Percentiles rank a stretch among this genome's conserved stretches.
These are phyloP conservation scores for Eremothecium coryli DNA, from an alignment of 1,139 yeast genomes.

Conservation along the genomic window DNA sequence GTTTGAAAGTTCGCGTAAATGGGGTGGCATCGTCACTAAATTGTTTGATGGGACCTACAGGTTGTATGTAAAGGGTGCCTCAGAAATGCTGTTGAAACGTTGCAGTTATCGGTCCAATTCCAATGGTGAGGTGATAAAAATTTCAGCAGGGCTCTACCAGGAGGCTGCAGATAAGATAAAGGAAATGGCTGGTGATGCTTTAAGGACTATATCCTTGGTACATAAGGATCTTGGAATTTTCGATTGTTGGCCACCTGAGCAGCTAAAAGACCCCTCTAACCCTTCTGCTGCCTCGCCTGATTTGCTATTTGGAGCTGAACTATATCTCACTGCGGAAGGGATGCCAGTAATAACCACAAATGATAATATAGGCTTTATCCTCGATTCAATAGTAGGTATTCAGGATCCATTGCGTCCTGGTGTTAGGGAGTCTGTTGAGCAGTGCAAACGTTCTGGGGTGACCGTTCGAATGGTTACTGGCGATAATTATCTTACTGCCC, in stretches of 20 bases:
- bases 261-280: slow-evolving; percentile 28
- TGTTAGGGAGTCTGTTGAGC: slow-evolving; percentile 77
- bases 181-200: slow-evolving; percentile 61
- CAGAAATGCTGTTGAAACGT: slow-evolving; percentile 66
- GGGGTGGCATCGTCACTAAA: slow-evolving; percentile 74
- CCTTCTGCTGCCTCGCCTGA: slow-evolving; percentile 41
- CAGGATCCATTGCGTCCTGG: slow-evolving; percentile 91
- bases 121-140: slow-evolving; percentile 28
- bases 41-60: slow-evolving; percentile 41
- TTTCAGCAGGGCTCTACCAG: slow-evolving; percentile 24
- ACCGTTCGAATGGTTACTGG: slow-evolving; percentile 97
- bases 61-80: slow-evolving; percentile 83
- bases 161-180: slow-evolving; percentile 42
- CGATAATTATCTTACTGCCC: slow-evolving; percentile 83
- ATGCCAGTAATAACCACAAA: slow-evolving; percentile 15
- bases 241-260: slow-evolving; percentile 58
- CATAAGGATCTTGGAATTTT: slow-evolving; percentile 55
- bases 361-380: slow-evolving; percentile 34
- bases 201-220: slow-evolving; percentile 78
- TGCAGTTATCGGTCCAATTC: slow-evolving; percentile 39
- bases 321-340: slow-evolving; percentile 12
- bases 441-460: slow-evolving; percentile 86
- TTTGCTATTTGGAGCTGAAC: slow-evolving; percentile 34
- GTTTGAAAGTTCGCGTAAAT: slow-evolving; percentile 85
- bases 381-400: slow-evolving; percentile 79